Conservation (phyloP, 805 yeast genomes). For the Ogataea kodamae region DNA sequence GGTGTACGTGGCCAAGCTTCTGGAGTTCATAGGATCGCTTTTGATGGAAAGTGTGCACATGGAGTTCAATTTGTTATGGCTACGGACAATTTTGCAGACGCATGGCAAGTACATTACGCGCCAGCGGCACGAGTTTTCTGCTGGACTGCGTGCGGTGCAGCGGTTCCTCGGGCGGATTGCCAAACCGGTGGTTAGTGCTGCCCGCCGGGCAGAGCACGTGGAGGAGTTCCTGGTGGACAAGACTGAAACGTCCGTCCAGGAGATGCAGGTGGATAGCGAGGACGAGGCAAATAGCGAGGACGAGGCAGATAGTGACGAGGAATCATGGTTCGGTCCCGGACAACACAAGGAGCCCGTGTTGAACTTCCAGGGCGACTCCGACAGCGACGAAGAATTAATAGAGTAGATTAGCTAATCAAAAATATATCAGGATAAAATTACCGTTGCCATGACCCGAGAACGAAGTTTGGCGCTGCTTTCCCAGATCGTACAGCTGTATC, state of each 20-base stretch:
- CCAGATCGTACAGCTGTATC: constrained; percentile 13
- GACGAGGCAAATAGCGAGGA: constrained; percentile 31
- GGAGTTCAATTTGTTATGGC: constrained; percentile 83
- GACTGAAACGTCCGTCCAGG: constrained; percentile 28
- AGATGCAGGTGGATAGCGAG: constrained; percentile 28
- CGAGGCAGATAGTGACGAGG: constrained; percentile 29
- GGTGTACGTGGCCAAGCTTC: constrained; percentile 66
- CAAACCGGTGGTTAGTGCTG: constrained; percentile 61
- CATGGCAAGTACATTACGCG: constrained; percentile 75
- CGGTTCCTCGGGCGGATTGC: constrained; percentile 71
- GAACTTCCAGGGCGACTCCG: constrained; percentile 33
- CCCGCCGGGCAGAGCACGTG: no score
- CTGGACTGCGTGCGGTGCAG: constrained; percentile 65
- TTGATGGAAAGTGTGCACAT: constrained; percentile 73
- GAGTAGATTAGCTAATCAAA: no score
- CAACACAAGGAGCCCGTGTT: constrained; percentile 30
- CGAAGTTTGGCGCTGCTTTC: constrained; percentile 16
- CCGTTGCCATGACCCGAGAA: constrained; percentile 17
- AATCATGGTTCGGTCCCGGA: constrained; percentile 36
- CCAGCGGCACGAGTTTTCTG: constrained; percentile 59
- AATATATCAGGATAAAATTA: background rate
- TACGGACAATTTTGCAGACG: constrained; percentile 57
- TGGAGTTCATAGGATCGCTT: constrained; percentile 66
- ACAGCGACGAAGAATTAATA: constrained; percentile 21
- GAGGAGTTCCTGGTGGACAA: no score